phyloP scores from a whole-genome alignment of 2,329 filamentous ascomycete species.

The Alternaria metachromatica region DNA sequence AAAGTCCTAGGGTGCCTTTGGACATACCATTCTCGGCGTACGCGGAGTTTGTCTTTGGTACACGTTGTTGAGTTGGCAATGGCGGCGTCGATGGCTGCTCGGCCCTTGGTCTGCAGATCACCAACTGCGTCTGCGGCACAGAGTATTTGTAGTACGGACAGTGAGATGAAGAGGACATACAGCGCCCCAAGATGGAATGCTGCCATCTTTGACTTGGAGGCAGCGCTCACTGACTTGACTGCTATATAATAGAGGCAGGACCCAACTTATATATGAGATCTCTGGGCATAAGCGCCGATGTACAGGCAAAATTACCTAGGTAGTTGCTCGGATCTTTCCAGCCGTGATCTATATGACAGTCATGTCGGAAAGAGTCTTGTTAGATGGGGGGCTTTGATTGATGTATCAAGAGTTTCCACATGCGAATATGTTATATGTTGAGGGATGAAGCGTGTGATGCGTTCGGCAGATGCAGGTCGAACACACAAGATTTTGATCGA shows the following conservation, averaged over 20 bases:
- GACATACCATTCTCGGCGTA: constrained; percentile 39
- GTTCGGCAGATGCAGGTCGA: constrained; percentile 30
- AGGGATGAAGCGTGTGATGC: constrained; percentile 13
- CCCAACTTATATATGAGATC: constrained; percentile 23
- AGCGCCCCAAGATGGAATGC: constrained; percentile 24
- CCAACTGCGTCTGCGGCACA: constrained; percentile 35
- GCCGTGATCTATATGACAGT: constrained; percentile 16
- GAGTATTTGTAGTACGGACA: constrained; percentile 27
- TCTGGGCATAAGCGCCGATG: neutral
- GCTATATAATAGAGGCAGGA: constrained; percentile 4
- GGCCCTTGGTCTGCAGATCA: constrained; percentile 36
- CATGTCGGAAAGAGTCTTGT: constrained; percentile 4
- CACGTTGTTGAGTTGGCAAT: constrained; percentile 39
- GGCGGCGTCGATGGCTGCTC: constrained; percentile 34
- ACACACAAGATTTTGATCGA: constrained; percentile 14
- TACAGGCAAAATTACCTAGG: neutral
- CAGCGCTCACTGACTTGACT: neutral
- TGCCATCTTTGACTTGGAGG: constrained; percentile 22
- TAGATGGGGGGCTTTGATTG: constrained; percentile 34
- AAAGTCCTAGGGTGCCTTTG: neutral
- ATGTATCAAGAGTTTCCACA: constrained; percentile 10
- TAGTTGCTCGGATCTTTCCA: constrained; percentile 13
- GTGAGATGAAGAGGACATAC: constrained; percentile 28
- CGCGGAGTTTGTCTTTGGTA: constrained; percentile 39
- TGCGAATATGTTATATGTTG: constrained; percentile 11